Conservation (phyloP, 768 basidiomycete species). For the Peribolospora kevripleyi region DNA sequence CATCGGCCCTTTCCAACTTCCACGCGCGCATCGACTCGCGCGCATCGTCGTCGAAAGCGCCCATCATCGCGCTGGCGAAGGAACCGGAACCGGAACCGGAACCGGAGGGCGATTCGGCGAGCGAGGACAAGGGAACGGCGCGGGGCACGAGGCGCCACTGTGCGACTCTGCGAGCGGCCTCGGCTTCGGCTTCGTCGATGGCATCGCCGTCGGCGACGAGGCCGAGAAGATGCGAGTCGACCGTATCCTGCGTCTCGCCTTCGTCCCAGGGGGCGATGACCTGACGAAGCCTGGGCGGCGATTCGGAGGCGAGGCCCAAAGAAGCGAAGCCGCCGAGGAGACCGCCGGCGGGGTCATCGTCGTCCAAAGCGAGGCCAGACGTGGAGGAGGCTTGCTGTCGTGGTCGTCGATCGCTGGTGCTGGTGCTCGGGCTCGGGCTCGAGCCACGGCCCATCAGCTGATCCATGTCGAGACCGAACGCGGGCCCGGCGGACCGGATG, state of each 20-base stretch:
- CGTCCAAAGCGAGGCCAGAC: no score
- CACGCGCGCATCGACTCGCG: no score
- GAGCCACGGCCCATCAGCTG: no score
- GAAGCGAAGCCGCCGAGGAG: no score
- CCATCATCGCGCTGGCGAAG: not conserved
- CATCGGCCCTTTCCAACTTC: no score
- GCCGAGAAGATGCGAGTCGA: not conserved
- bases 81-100: not conserved
- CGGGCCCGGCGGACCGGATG: no score
- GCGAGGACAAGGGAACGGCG: not conserved
- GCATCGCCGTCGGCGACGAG: slow-evolving; percentile 2
- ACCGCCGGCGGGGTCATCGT: no score
- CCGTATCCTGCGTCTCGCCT: not conserved
- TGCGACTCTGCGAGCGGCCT: not conserved
- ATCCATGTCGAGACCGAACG: no score
- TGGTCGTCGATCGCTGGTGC: no score
- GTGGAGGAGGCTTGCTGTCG: no score
- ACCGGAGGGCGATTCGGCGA: not conserved
- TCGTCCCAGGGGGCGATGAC: not conserved
- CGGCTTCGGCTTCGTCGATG: slow-evolving; percentile 9
- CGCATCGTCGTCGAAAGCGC: no score
- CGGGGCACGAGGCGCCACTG: not conserved
- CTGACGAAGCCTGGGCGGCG: not conserved
- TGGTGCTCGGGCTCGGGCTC: no score
- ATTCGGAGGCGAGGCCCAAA: not conserved